A percentile compares a stretch with the other conserved stretches of the same genome.
These are phyloP conservation scores for Alternaria alternata DNA, from an alignment of 2,329 filamentous ascomycete species.

Conservation along the genomic window DNA sequence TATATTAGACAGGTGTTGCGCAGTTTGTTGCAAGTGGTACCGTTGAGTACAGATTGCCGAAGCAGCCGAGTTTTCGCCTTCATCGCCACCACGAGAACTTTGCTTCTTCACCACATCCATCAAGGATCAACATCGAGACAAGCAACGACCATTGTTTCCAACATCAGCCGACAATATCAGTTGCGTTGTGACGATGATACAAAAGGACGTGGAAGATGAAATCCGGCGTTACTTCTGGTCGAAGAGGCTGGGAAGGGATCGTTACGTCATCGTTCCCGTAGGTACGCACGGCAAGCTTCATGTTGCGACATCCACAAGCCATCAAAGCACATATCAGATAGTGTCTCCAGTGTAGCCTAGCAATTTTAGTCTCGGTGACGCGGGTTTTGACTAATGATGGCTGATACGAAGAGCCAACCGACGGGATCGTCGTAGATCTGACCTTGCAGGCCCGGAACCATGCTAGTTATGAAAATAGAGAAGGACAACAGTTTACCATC, in stretches of 20 bases:
- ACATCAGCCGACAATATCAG: not conserved
- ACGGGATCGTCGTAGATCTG: not conserved
- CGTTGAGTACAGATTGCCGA: not conserved
- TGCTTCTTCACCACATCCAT: not conserved
- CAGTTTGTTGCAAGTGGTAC: not conserved
- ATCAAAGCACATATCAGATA: not conserved
- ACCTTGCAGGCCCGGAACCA: not conserved
- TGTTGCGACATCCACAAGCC: not conserved
- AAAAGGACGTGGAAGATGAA: not conserved
- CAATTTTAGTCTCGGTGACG: not conserved
- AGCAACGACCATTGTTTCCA: not conserved
- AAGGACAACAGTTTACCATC: not conserved
- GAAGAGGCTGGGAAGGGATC: not conserved
- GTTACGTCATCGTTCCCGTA: not conserved
- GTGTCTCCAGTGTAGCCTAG: not conserved
- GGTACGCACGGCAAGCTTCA: not conserved
- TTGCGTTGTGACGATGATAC: not conserved
- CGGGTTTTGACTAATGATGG: not conserved
- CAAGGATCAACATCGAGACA: not conserved
- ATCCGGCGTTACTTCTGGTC: not conserved
- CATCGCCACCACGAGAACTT: conserved; percentile 2
- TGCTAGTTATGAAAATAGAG: not conserved
- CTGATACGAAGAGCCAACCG: not conserved
- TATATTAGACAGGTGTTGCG: not conserved
- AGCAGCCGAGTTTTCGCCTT: conserved; percentile 1